Conservation (phyloP, 2,329 filamentous ascomycete genomes). For the Tolypocladium pustulatum region DNA sequence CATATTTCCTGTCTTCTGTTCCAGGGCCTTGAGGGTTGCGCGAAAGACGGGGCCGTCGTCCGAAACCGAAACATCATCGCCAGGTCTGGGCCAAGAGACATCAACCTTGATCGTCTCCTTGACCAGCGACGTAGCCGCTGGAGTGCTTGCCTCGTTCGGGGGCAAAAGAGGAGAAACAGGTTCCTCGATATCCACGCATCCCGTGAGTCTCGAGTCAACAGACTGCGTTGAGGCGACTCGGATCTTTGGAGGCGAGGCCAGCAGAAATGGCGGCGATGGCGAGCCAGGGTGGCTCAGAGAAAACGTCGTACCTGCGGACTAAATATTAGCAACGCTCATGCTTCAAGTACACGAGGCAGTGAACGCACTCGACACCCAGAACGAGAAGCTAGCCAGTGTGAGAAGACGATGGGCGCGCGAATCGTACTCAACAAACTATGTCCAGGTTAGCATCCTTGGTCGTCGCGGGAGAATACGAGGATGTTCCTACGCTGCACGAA, state of each 20-base stretch:
- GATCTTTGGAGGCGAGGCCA: slow-evolving; percentile 63
- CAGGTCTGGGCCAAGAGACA: slow-evolving; percentile 73
- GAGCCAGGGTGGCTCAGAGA: slow-evolving; percentile 49
- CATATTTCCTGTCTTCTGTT: slow-evolving; percentile 95
- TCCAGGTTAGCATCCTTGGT: slow-evolving; percentile 13
- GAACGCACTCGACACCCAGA: slow-evolving; percentile 75
- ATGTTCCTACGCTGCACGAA: slow-evolving; percentile 64
- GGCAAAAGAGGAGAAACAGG: slow-evolving; percentile 40
- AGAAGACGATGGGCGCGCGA: slow-evolving; percentile 81
- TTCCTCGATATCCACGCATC: slow-evolving; percentile 54
- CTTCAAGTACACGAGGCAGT: not conserved
- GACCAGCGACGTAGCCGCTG: slow-evolving; percentile 11
- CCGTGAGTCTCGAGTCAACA: slow-evolving; percentile 70
- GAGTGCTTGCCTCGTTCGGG: slow-evolving; percentile 24
- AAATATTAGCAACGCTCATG: not conserved
- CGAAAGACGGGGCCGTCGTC: slow-evolving; percentile 94
- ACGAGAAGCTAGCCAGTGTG: slow-evolving; percentile 84
- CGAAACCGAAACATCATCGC: slow-evolving; percentile 71
- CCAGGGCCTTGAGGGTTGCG: slow-evolving; percentile 90
- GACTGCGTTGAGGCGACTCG: slow-evolving; percentile 82
- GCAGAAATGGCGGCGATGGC: slow-evolving; percentile 61
- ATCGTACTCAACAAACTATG: slow-evolving; percentile 90
- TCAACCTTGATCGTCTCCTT: slow-evolving; percentile 67
- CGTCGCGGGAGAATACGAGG: slow-evolving; percentile 6
- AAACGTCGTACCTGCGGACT: slow-evolving; percentile 28